Evolutionary conservation across 345 rosid species (phyloP).

Genomic region (Sisymbrium altissimum): DNA sequence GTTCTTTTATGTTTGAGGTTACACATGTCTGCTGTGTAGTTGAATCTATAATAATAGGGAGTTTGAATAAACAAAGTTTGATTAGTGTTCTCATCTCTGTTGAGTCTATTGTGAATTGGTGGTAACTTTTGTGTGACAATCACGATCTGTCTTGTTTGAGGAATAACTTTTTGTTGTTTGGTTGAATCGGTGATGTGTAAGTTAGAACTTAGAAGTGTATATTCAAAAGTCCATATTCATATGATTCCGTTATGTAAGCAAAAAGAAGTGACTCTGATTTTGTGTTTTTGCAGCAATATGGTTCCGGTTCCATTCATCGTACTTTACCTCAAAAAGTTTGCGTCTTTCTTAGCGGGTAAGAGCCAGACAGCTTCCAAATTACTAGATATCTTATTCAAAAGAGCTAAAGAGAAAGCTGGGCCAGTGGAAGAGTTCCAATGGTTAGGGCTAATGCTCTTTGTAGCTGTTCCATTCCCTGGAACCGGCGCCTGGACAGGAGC

Average conservation of each 20-base stretch:
- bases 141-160: background rate
- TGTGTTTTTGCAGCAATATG: constrained; percentile 68
- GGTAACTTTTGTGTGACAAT: background rate
- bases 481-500: constrained; percentile 99
- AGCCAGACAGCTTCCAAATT: constrained; percentile 55
- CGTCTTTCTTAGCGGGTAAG: constrained; percentile 60
- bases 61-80: background rate
- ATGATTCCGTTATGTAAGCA: background rate
- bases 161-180: background rate
- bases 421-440: constrained; percentile 90
- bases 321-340: constrained; percentile 66
- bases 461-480: constrained; percentile 95
- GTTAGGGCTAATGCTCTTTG: constrained; percentile 93
- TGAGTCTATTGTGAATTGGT: background rate
- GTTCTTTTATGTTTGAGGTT: background rate
- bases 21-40: background rate
- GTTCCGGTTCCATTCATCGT: constrained; percentile 90
- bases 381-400: constrained; percentile 60
- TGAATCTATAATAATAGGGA: background rate
- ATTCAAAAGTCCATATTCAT: background rate
- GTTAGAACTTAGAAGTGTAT: background rate
- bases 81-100: too few species aligned
- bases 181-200: too few species aligned
- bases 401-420: constrained; percentile 78
- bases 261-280: background rate